phyloP scores from a whole-genome alignment of 2,329 filamentous ascomycete genomes.

The Escovopsis sp. region DNA sequence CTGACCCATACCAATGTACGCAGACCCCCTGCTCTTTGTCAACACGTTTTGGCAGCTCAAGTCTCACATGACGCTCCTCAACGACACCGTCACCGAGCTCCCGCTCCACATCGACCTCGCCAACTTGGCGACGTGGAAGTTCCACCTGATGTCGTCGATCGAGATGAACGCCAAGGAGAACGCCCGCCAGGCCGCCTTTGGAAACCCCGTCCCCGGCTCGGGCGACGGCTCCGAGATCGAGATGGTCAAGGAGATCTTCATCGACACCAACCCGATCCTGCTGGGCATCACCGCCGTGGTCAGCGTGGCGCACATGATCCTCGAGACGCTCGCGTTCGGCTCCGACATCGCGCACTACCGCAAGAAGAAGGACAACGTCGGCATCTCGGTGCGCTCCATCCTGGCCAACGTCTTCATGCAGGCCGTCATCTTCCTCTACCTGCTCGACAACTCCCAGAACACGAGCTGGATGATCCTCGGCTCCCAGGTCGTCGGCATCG shows the following conservation, averaged over 20 bases:
- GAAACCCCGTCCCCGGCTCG: constrained; percentile 54
- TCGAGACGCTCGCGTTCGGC: constrained; percentile 93
- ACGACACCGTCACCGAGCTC: constrained; percentile 71
- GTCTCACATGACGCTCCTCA: constrained; percentile 80
- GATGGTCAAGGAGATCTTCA: constrained; percentile 88
- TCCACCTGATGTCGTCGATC: constrained; percentile 67
- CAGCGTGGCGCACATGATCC: constrained; percentile 80
- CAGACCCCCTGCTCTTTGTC: constrained; percentile 67
- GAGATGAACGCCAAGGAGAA: constrained; percentile 80
- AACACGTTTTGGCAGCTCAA: constrained; percentile 97
- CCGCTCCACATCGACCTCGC: constrained; percentile 73
- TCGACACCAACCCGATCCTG: constrained; percentile 88
- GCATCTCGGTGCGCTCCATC: constrained; percentile 90
- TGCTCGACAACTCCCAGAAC: constrained; percentile 93
- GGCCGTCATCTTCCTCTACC: constrained; percentile 83
- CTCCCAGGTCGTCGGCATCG: constrained; percentile 69
- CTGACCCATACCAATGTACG: constrained; percentile 7
- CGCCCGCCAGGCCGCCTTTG: constrained; percentile 62
- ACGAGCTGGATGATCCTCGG: constrained; percentile 99
- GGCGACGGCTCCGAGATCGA: constrained; percentile 91
- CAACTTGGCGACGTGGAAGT: constrained; percentile 81
- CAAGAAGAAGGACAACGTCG: constrained; percentile 99
- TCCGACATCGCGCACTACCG: constrained; percentile 96
- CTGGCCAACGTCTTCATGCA: constrained; percentile 98
- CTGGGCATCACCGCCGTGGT: constrained; percentile 74